Conservation (phyloP, 2,329 filamentous ascomycete genomes). For the Microsporum audouinii region DNA sequence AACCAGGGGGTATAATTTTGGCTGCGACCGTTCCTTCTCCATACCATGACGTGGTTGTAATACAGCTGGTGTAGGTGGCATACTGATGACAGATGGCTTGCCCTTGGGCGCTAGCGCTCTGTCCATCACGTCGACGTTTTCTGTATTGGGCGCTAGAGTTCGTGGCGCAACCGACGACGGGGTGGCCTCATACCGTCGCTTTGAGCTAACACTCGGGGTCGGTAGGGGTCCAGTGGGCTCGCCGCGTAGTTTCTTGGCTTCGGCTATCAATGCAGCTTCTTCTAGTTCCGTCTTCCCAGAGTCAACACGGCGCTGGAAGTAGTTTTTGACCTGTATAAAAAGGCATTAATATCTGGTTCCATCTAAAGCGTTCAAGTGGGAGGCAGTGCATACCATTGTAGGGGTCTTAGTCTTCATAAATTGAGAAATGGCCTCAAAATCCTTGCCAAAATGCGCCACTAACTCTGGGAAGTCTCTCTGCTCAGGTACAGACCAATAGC, state of each 20-base stretch:
- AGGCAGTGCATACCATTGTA: conserved; percentile 35
- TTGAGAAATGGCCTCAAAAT: conserved; percentile 39
- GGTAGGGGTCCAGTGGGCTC: conserved; percentile 36
- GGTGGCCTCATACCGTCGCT: conserved; percentile 39
- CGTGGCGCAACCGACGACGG: conserved; percentile 33
- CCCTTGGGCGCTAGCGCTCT: conserved; percentile 21
- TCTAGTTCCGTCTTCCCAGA: conserved; percentile 36
- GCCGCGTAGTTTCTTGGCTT: conserved; percentile 35
- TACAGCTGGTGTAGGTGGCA: conserved; percentile 21
- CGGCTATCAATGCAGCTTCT: conserved; percentile 31
- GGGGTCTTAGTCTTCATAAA: conserved; percentile 43
- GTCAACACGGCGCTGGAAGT: conserved; percentile 36
- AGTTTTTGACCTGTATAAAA: conserved; percentile 37
- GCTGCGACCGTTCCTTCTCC: conserved; percentile 27
- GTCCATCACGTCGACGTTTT: conserved; percentile 27
- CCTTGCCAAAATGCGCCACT: conserved; percentile 37
- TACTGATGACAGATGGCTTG: conserved; percentile 19
- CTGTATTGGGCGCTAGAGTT: conserved; percentile 34
- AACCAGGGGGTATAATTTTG: conserved; percentile 30
- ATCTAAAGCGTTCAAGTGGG: not conserved
- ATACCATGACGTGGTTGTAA: conserved; percentile 22
- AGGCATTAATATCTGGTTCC: conserved; percentile 5
- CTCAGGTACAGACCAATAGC: conserved; percentile 44
- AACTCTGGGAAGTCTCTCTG: conserved; percentile 37
- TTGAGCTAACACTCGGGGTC: conserved; percentile 33